These are phyloP conservation scores for Podospora australis DNA, from an alignment of 495 filamentous ascomycete species.

Conservation along the genomic window DNA sequence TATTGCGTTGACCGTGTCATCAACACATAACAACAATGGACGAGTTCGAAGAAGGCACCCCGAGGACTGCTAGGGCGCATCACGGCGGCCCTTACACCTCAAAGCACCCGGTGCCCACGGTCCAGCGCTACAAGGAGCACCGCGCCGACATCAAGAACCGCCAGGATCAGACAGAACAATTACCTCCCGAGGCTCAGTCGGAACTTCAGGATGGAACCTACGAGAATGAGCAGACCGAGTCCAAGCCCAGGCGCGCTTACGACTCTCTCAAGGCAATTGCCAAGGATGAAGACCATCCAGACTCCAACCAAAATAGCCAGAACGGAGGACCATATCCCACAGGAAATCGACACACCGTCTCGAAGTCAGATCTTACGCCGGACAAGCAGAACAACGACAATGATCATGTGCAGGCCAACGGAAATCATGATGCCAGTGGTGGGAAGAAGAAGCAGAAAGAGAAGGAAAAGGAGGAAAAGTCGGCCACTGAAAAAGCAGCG, in stretches of 20 bases:
- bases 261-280: slow-evolving; percentile 37
- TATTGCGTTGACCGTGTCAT: no score
- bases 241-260: slow-evolving; percentile 31
- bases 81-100: slow-evolving; percentile 48
- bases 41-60: slow-evolving; percentile 44
- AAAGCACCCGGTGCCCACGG: slow-evolving; percentile 55
- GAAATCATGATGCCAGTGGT: slow-evolving; percentile 7
- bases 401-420: slow-evolving; percentile 7
- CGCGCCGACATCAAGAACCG: slow-evolving; percentile 41
- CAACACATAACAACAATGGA: slow-evolving; percentile 21
- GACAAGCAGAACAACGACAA: slow-evolving; percentile 8
- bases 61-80: slow-evolving; percentile 34
- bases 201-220: not conserved
- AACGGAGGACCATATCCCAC: slow-evolving; percentile 25
- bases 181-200: slow-evolving; percentile 17
- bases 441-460: slow-evolving; percentile 14
- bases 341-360: slow-evolving; percentile 36
- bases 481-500: slow-evolving; percentile 48
- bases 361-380: slow-evolving; percentile 52
- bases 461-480: slow-evolving; percentile 25
- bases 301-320: slow-evolving; percentile 32
- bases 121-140: slow-evolving; percentile 55
- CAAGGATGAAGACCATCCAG: slow-evolving; percentile 25
- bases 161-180: slow-evolving; percentile 36
- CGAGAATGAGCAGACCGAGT: slow-evolving; percentile 13